These are phyloP conservation scores for Zanthoxylum bungeanum DNA, from an alignment of 345 rosid genomes.

Conservation along the genomic window DNA sequence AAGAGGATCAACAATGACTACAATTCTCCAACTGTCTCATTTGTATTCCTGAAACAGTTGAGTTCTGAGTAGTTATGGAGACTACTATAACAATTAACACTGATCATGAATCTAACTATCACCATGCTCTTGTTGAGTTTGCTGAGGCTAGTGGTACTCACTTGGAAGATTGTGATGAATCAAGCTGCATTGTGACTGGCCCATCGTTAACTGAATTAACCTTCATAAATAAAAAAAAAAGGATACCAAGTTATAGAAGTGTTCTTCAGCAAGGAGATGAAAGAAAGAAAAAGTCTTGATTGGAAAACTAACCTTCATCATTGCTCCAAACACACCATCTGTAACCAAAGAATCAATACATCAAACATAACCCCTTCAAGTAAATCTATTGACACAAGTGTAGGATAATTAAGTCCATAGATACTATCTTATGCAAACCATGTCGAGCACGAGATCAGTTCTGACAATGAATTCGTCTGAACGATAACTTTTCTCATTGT, in stretches of 20 bases:
- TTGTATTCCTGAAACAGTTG: conserved; percentile 27
- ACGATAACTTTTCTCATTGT: not conserved
- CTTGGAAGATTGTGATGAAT: conserved; percentile 66
- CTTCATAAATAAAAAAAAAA: conserved; percentile 26
- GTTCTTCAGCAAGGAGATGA: not conserved
- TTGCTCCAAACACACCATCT: conserved; percentile 88
- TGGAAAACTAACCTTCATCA: conserved; percentile 65
- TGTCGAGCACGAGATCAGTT: not conserved
- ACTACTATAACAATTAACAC: not conserved
- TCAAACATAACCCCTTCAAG: not conserved
- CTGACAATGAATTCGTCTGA: not conserved
- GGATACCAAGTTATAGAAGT: not conserved
- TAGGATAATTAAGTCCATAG: not conserved
- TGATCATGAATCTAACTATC: not conserved
- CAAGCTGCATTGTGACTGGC: conserved; percentile 90
- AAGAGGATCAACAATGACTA: conserved; percentile 9
- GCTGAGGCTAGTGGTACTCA: conserved; percentile 27
- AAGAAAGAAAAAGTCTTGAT: not conserved
- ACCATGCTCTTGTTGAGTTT: not conserved
- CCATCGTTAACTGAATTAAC: conserved; percentile 86
- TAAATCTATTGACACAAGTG: not conserved
- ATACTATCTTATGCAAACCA: not conserved
- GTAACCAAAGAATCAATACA: not conserved
- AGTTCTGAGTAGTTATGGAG: not conserved
- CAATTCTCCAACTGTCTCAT: conserved; percentile 21